Evolutionary conservation across 2,329 filamentous ascomycete species (phyloP), one percentile per base, ranked within the genome.

Genomic region (Penicillium psychrosexuale): DNA sequence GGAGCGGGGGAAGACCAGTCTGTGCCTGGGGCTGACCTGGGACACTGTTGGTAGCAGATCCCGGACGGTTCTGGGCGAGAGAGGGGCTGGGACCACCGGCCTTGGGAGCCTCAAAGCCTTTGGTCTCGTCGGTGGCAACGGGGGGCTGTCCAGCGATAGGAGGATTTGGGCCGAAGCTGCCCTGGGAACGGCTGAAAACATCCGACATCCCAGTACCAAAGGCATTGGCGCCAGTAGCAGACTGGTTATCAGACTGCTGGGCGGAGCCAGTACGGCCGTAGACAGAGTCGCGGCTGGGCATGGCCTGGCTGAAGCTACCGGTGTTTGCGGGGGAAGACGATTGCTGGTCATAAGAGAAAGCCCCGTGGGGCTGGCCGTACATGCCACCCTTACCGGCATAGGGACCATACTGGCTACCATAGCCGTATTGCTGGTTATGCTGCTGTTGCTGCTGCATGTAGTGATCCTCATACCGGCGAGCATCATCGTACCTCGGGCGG

Each of bases 241-340:
- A 73, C 63, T 80, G 77, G 61, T 73, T 80, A 61, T 85, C 82
- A 2, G 81, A 78, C 11, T 81, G 78, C 64, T 82, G 81, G 13
- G 77, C 72, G 17, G 82, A 83, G 58, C 82, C 82, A 38, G 82
- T 78, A 50, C 84, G 82, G 54, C 80, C 81, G 63, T 86, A 87
- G 37, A 83, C 81, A 31, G 81, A 79, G 43, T 86, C 78, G 46
- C 82, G 81, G 57, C 74, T 76, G 40, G 78, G 73, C 40, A 72
- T 64, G 44, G 65, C 63, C 56, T 75, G 73, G 61, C 72, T 73
- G 62, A 77, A 78, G 51, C 63, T 69, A 45, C 77, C 79, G 22
- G 79, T 78, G 58, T 84, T 86, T 33, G 82, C 84, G 11, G 85
- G 84, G 22, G 85, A 85, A 15, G 84, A 82, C 2, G 83, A 81